A percentile compares a stretch with the other conserved stretches of the same genome.
phyloP scores from a whole-genome alignment of 768 basidiomycete species.

The Trametes coccinea region DNA sequence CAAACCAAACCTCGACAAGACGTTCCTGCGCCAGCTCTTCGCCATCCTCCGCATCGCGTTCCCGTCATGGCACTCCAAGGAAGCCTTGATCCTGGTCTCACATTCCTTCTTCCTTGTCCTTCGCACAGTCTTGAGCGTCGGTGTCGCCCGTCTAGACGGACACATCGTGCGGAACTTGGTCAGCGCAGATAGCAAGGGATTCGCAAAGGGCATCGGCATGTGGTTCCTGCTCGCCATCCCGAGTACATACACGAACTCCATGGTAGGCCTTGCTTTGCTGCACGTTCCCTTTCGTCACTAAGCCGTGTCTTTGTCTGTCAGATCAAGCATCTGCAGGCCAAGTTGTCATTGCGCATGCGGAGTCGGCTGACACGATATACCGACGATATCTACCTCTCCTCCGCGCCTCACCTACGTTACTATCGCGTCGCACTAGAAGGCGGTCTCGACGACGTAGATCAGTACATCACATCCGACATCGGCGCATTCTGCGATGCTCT shows the following conservation, averaged over 20 bases:
- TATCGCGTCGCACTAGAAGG: slow-evolving; percentile 46
- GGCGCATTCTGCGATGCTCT: slow-evolving; percentile 86
- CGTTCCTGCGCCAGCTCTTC: slow-evolving; percentile 71
- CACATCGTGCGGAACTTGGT: slow-evolving; percentile 86
- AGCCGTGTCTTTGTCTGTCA: slow-evolving; percentile 29
- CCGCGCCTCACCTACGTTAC: slow-evolving; percentile 69
- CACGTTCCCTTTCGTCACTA: neutral
- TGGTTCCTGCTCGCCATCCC: slow-evolving; percentile 94
- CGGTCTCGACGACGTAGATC: slow-evolving; percentile 71
- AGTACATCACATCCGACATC: slow-evolving; percentile 92
- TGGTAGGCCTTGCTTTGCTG: slow-evolving; percentile 50
- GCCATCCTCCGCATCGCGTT: slow-evolving; percentile 76
- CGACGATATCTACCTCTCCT: slow-evolving; percentile 88
- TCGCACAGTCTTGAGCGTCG: slow-evolving; percentile 84
- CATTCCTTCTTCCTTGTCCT: slow-evolving; percentile 87
- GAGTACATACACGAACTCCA: slow-evolving; percentile 93
- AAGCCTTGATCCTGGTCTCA: slow-evolving; percentile 67
- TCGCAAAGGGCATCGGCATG: slow-evolving; percentile 73
- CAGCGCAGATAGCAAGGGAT: slow-evolving; percentile 82
- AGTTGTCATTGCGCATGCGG: slow-evolving; percentile 77
- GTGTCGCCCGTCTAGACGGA: slow-evolving; percentile 88
- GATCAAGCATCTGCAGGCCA: slow-evolving; percentile 89
- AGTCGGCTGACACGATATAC: slow-evolving; percentile 89
- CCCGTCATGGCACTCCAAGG: slow-evolving; percentile 63
- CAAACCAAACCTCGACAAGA: slow-evolving; percentile 68